Evolutionary conservation across 2,329 filamentous ascomycete genomes (phyloP), one percentile per base, ranked within the genome.

Genomic region (Lomentospora prolificans): DNA sequence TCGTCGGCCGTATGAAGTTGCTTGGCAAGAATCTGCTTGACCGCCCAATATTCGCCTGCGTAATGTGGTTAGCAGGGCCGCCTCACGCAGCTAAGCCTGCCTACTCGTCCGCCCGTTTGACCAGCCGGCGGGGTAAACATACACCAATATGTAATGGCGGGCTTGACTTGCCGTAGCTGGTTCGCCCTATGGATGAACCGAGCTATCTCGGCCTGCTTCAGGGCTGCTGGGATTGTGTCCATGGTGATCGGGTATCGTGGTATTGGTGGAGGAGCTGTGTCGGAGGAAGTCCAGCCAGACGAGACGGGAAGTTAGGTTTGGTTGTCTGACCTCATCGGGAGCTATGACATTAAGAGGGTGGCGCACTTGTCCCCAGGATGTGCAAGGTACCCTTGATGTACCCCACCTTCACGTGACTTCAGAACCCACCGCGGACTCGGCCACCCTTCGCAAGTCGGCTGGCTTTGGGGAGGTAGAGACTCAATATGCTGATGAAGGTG

Each of bases 141-240:
- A 95, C 92, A 94, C 90, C 92, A 97, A 70, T 97, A 99, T 60
- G 91, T 80, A 62, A 97, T 81, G 58, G 94, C 89, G 7, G 94
- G 94, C 70, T 92, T 94, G 65, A 85, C 82, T 58, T 80, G 80
- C 68, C 92, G 87, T 51, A 99, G 81, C 74, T 99, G 92, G 33
- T 82, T 80, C 31, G 90, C 92, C 65, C 92, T 84, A 55, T 85
- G 80, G 59, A 91, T 85, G 69, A 95, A 96, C 58, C 90, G 88
- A 61, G 83, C 84, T 65, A 96, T 83, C 67, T 96, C 90, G 58
- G 88, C 85, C 57, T 85, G 76, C 73, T 87, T 90, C 64, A 99
- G 78, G 65, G 81, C 81, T 31, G 80, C 75, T 14, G 90, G 90
- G 57, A 92, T 75, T 56, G 76, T 75, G 64, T 81, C 53, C 53